phyloP scores from a whole-genome alignment of 2,329 filamentous ascomycete species.

The Cytospora leucostoma region DNA sequence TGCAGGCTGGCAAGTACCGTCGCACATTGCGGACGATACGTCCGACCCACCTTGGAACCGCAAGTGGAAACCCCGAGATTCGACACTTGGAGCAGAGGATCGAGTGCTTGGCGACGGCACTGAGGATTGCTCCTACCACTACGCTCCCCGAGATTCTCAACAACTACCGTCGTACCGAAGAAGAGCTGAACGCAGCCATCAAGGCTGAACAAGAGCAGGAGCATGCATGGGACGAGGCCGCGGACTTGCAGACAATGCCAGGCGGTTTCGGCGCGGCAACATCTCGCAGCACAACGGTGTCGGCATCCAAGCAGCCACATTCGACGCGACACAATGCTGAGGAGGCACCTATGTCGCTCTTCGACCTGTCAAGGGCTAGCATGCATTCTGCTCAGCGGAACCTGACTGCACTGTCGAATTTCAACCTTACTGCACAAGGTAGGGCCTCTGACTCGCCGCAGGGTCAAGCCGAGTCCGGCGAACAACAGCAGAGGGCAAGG shows the following conservation, averaged over 20 bases:
- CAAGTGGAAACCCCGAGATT: constrained; percentile 62
- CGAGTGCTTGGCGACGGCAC: constrained; percentile 74
- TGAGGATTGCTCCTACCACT: constrained; percentile 70
- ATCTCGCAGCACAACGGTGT: constrained; percentile 39
- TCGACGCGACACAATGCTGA: constrained; percentile 46
- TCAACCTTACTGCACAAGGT: constrained; percentile 48
- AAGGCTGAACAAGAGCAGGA: constrained; percentile 69
- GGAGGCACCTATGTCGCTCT: constrained; percentile 65
- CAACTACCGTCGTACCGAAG: constrained; percentile 75
- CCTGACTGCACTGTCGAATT: constrained; percentile 55
- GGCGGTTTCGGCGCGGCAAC: constrained; percentile 50
- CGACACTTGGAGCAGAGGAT: constrained; percentile 78
- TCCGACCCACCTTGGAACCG: constrained; percentile 62
- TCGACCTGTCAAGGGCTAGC: constrained; percentile 64
- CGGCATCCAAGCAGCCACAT: constrained; percentile 48
- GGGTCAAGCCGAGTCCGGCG: constrained; percentile 1
- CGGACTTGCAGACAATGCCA: constrained; percentile 59
- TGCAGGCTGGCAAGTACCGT: constrained; percentile 75
- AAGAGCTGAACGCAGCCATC: constrained; percentile 69
- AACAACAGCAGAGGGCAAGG: constrained; percentile 48
- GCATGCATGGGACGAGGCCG: constrained; percentile 68
- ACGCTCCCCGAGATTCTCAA: constrained; percentile 75
- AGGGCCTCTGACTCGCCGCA: constrained; percentile 35
- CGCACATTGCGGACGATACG: constrained; percentile 54
- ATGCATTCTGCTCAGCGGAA: constrained; percentile 61